phyloP scores from a whole-genome alignment of 2,329 filamentous ascomycete genomes.

The Rosellinia necatrix region DNA sequence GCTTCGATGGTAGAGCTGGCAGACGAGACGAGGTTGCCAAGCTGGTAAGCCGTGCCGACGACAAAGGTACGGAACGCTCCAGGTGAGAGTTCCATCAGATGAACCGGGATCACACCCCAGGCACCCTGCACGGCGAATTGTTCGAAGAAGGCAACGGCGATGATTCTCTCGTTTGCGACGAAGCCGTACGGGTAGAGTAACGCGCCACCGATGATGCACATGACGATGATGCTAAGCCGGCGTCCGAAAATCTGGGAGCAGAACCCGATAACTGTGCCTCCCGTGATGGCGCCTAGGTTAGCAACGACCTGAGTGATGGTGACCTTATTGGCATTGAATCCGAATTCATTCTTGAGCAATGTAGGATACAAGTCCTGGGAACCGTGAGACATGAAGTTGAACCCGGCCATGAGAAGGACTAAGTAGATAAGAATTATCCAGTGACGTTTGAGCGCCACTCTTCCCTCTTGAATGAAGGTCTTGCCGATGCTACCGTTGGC shows the following conservation, averaged over 20 bases:
- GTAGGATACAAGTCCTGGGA: conserved; percentile 67
- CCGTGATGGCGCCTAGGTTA: conserved; percentile 71
- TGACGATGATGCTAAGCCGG: conserved; percentile 69
- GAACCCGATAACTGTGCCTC: conserved; percentile 71
- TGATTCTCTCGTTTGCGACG: conserved; percentile 63
- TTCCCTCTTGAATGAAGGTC: conserved; percentile 76
- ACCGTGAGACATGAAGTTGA: conserved; percentile 90
- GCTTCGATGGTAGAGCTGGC: conserved; percentile 77
- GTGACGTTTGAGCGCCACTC: conserved; percentile 76
- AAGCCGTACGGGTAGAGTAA: conserved; percentile 86
- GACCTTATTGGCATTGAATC: conserved; percentile 57
- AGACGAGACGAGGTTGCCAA: conserved; percentile 74
- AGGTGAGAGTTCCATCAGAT: conserved; percentile 77
- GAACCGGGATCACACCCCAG: conserved; percentile 77
- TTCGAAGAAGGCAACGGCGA: conserved; percentile 83
- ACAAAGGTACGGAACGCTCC: conserved; percentile 75
- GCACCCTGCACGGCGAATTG: conserved; percentile 80
- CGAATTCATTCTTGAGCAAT: conserved; percentile 61
- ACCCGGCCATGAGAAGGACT: conserved; percentile 85
- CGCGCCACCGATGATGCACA: conserved; percentile 70
- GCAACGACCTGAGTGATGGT: conserved; percentile 75
- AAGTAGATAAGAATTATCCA: conserved; percentile 83
- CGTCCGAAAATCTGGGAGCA: conserved; percentile 71
- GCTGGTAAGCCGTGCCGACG: conserved; percentile 74
- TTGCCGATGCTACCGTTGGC: conserved; percentile 60